Base-by-base conservation (phyloP, 148 eudicot species). In the Amaranthus hypochondriacus region DNA sequence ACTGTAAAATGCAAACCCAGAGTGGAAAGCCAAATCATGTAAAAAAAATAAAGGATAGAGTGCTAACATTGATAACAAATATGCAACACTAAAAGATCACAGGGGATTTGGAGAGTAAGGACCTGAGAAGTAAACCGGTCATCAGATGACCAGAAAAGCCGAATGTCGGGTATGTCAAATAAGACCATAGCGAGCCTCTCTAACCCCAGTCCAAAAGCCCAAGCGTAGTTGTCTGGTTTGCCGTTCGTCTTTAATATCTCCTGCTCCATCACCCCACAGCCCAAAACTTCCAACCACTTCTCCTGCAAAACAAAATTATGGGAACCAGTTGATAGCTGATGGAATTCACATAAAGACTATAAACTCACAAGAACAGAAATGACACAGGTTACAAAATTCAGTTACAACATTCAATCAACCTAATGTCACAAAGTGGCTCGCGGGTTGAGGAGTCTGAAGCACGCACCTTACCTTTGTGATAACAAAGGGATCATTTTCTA, bases 131-230 rank as follows among this genome's bases (percentile, higher is more conserved):
- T 95, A 76, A 95, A 95, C 52, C 97, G 92, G 80, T 88, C 84
- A 78, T 95, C 98, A 66, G 64, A 73, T 60, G 96, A 83, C 98
- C 98, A 94, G 75, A 94, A 94, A 76, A 94, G 97, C 9, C 98
- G 93, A 75, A 95, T 92, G 76, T 95, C 98, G 70, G 97, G 97
- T 77, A 92, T 87, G 78, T 88, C 98, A 81, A 94, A 94, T 18
- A 95, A 82, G 77, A 95, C 96, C 98, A 92, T 95, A 21, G 99
- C 99, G 76, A 95, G 83, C 57, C 99, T 87, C 85, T 95, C 99
- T 76, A 95, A 86, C 63, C 99, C 99, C 70, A 95, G 89, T 60
- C 99, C 99, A 81, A 95, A 95, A 56, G 99, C 99, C 99, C 99
- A 95, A 75, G 99, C 99, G 76, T 84, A 87, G 75, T 86, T 86